Base-by-base conservation (phyloP, 257 asterid genomes). In the Handroanthus guayacan region DNA sequence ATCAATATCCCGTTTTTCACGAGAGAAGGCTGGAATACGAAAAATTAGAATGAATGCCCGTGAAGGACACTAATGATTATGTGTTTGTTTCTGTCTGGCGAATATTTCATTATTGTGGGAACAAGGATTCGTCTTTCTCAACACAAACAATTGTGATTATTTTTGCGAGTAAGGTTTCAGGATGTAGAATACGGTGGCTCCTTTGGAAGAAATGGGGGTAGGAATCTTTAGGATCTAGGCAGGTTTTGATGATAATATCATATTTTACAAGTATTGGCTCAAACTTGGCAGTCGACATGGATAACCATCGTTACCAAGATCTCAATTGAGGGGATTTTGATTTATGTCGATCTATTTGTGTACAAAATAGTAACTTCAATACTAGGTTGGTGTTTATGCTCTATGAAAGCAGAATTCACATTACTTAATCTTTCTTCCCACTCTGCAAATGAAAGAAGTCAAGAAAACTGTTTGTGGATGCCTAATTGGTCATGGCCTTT, bases 211-310 rank as follows among this genome's bases (percentile, higher is more conserved):
- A 7, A 45, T 16, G 13, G 54, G 5, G 7, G 48, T 25, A 25
- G 71, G 14, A 9, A 7, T 38, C 31, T 18, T 14, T 18, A 37
- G 67, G 54, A 62, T 37, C 14, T 11, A 9, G 60, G 57, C 45
- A 66, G 37, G 63, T 43, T 71, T 52, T 43, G 44, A 25, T 70
- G 69, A 9, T 65, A 31, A 36, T 13, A 37, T 72, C 55, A 7
- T 8, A 38, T 34, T 31, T 72, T 72, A 48, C 38, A 13, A 43
- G 6, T 9, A 0, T 39, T 9, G 56, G 17, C 55, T 34, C 70
- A 37, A 78, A 50, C 48, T 10, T 3, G 52, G 25, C 2, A 41
- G 60, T 41, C 18, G 60, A 56, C 51, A 34, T 73, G 75, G 43
- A 45, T 9, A 58, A 48, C 62, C 60, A 20, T 61, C 64, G 3